phyloP scores from a whole-genome alignment of 768 basidiomycete species.

The Leccinum arenicola region DNA sequence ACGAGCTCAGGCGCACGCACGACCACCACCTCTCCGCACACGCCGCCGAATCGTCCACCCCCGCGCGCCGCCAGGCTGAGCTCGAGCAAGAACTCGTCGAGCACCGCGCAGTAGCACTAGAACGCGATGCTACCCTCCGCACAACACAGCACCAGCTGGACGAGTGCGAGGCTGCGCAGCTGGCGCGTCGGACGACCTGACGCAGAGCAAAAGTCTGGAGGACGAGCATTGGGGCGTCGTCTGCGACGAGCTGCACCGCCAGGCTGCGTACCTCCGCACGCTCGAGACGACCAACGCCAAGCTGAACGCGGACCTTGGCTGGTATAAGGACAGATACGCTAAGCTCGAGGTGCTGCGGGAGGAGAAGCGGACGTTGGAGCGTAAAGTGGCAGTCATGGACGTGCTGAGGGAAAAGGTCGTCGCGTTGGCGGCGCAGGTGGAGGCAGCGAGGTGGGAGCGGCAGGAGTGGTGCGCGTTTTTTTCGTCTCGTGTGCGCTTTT shows the following conservation, averaged over 20 bases:
- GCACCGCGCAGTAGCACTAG: conserved; percentile 37
- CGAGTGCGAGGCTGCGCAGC: conserved; percentile 37
- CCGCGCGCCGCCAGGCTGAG: conserved; percentile 43
- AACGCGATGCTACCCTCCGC: conserved; percentile 39
- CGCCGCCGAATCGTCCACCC: conserved; percentile 47
- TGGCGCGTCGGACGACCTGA: too few species aligned
- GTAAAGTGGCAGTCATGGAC: conserved; percentile 48
- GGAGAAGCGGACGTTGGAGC: conserved; percentile 65
- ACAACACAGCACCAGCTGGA: conserved; percentile 49
- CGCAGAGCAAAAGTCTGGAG: too few species aligned
- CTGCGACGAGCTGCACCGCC: conserved; percentile 65
- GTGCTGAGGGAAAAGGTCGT: conserved; percentile 54
- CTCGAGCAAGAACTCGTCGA: conserved; percentile 49
- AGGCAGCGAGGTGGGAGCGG: conserved; percentile 53
- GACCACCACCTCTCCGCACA: conserved; percentile 50
- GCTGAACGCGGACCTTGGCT: conserved; percentile 49
- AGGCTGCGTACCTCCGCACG: conserved; percentile 55
- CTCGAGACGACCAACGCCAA: conserved; percentile 60
- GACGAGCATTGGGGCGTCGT: conserved; percentile 62
- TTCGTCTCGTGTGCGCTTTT: background rate
- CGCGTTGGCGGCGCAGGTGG: conserved; percentile 61
- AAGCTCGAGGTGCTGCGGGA: conserved; percentile 71
- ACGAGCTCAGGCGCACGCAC: conserved; percentile 45
- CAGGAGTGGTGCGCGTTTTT: conserved; percentile 51
- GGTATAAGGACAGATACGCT: conserved; percentile 52